phyloP scores from a whole-genome alignment of 2,329 filamentous ascomycete species.

The Paecilomyces fulvus region DNA sequence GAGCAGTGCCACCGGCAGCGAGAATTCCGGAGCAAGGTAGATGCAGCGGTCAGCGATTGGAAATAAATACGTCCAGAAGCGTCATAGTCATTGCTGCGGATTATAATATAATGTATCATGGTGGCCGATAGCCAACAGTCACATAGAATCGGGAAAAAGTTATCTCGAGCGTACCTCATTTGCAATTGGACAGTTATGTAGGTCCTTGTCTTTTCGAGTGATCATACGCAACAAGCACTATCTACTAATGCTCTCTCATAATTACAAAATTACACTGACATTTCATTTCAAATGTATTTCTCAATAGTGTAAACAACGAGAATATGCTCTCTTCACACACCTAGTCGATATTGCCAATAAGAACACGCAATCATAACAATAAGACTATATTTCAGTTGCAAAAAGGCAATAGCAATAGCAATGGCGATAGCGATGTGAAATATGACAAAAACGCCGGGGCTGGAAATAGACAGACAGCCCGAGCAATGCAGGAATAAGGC shows the following conservation, averaged over 20 bases:
- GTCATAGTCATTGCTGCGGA: not conserved
- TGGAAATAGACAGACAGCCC: not conserved
- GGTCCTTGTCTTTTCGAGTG: not conserved
- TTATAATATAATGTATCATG: not conserved
- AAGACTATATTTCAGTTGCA: not conserved
- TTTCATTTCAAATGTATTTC: too few species aligned
- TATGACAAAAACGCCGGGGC: not conserved
- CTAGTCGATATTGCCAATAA: not conserved
- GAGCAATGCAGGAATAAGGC: not conserved
- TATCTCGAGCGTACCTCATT: not conserved
- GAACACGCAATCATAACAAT: not conserved
- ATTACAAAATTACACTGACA: too few species aligned
- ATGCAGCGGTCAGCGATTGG: constrained; percentile 49
- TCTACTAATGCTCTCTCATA: too few species aligned
- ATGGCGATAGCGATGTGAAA: not conserved
- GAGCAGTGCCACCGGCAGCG: constrained; percentile 85
- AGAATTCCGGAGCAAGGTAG: constrained; percentile 68
- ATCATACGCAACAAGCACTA: not conserved
- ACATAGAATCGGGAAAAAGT: not conserved
- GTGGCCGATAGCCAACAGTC: not conserved
- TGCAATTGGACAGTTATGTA: not conserved
- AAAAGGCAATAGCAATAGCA: not conserved
- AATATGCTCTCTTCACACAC: not conserved
- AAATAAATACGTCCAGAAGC: constrained; percentile 3
- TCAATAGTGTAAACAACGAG: not conserved